Percentiles rank a stretch among this genome's conserved stretches.
Conservation (phyloP, 1,284 basidiomycete genomes). For the Takashimella tepidaria region DNA sequence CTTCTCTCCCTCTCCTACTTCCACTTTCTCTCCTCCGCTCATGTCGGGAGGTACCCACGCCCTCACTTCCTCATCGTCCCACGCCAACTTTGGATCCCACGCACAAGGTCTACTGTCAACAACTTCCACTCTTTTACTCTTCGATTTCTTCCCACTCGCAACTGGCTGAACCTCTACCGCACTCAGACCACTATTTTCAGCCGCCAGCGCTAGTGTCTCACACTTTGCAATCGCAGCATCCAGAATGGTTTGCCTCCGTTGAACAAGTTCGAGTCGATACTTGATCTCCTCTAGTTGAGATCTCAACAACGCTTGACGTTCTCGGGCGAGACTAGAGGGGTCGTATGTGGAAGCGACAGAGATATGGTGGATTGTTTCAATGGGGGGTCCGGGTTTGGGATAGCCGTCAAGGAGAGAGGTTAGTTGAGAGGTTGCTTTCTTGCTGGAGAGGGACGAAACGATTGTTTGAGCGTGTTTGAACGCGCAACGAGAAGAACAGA, state of each 20-base stretch:
- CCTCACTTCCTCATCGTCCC: constrained; percentile 27
- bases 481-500: constrained; percentile 39
- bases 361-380: constrained; percentile 17
- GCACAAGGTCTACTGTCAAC: constrained; percentile 37
- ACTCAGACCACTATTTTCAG: constrained; percentile 1
- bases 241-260: constrained; percentile 28
- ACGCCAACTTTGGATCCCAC: constrained; percentile 29
- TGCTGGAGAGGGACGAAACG: constrained; percentile 23
- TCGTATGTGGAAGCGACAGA: background rate
- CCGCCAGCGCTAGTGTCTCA: constrained; percentile 13
- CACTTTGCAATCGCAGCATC: constrained; percentile 17
- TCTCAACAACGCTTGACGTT: constrained; percentile 9
- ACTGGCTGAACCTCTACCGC: constrained; percentile 5
- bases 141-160: constrained; percentile 21
- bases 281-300: constrained; percentile 15
- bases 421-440: constrained; percentile 18
- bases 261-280: constrained; percentile 18
- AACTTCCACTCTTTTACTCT: constrained; percentile 16
- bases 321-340: background rate
- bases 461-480: constrained; percentile 28
- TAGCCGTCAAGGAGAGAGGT: constrained; percentile 20
- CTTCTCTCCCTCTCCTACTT: constrained; percentile 1
- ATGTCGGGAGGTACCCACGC: constrained; percentile 7
- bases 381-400: constrained; percentile 23
- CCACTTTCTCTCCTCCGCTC: background rate